Evolutionary conservation across 2,329 filamentous ascomycete species (phyloP).

Genomic region (Dothideomycetes sp.): DNA sequence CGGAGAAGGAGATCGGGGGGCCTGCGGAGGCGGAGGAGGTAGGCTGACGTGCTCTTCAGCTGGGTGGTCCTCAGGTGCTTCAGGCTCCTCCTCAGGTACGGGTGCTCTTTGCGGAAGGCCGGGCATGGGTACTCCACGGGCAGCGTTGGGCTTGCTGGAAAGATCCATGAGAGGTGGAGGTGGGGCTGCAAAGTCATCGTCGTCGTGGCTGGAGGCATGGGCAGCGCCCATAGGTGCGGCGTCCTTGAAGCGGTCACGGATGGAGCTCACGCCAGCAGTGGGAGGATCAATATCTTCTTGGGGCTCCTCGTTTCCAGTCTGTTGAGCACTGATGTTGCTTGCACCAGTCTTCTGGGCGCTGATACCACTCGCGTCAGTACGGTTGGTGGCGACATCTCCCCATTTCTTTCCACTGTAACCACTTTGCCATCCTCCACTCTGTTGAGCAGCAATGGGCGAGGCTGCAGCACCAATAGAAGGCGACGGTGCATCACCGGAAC

Average conservation of each 20-base stretch:
- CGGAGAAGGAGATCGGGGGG: slow-evolving; percentile 14
- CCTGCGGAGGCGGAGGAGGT: slow-evolving; percentile 30
- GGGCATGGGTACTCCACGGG: slow-evolving; percentile 63
- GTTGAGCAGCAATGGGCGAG: slow-evolving; percentile 54
- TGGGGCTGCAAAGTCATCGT: slow-evolving; percentile 24
- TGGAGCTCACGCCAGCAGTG: slow-evolving; percentile 56
- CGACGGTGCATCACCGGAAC: slow-evolving; percentile 35
- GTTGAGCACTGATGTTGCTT: slow-evolving; percentile 33
- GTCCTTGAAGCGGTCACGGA: slow-evolving; percentile 75
- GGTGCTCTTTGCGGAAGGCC: slow-evolving; percentile 55
- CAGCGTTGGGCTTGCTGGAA: slow-evolving; percentile 55
- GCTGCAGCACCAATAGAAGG: slow-evolving; percentile 27
- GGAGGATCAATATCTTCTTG: slow-evolving; percentile 43
- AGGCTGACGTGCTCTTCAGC: slow-evolving; percentile 40
- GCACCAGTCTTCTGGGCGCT: slow-evolving; percentile 56
- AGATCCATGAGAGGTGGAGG: slow-evolving; percentile 54
- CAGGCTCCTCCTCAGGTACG: slow-evolving; percentile 25
- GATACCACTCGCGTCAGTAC: slow-evolving; percentile 48
- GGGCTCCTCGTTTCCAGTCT: too few relatives aligned
- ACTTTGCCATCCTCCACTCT: slow-evolving; percentile 84
- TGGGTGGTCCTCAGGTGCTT: slow-evolving; percentile 27
- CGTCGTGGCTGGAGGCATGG: slow-evolving; percentile 24
- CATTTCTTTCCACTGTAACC: slow-evolving; percentile 83
- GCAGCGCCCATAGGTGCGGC: slow-evolving; percentile 57
- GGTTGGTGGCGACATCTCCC: slow-evolving; percentile 68